These are phyloP conservation scores for Dalbergia oliveri DNA, from an alignment of 306 rosid species.

Conservation along the genomic window DNA sequence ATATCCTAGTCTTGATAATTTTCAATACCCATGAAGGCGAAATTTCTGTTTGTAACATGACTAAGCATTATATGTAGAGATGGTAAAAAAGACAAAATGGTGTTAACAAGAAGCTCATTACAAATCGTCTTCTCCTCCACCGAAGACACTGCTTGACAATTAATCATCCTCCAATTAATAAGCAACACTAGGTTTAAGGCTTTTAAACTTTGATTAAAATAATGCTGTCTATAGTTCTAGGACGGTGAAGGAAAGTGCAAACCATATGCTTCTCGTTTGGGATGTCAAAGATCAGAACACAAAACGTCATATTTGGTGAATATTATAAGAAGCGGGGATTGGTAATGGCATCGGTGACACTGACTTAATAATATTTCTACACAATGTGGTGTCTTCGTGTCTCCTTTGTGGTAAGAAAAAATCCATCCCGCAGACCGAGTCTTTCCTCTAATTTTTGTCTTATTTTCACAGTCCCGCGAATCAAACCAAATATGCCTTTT, in stretches of 20 bases:
- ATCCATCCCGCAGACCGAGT: background rate
- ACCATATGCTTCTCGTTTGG: background rate
- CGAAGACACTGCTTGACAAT: background rate
- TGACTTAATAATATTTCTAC: constrained; percentile 28
- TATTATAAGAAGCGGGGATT: constrained; percentile 23
- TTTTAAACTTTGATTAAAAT: constrained; percentile 22
- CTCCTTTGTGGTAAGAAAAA: constrained; percentile 22
- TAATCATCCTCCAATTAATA: background rate
- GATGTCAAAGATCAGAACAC: constrained; percentile 22
- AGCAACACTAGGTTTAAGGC: constrained; percentile 29
- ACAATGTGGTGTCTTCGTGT: constrained; percentile 35
- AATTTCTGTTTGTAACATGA: background rate
- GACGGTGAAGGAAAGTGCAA: constrained; percentile 47
- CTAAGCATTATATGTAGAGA: background rate
- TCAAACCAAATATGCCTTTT: constrained; percentile 31
- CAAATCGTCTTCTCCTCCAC: constrained; percentile 1
- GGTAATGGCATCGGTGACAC: constrained; percentile 9
- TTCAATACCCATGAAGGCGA: background rate
- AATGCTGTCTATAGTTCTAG: background rate
- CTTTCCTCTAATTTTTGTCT: constrained; percentile 36
- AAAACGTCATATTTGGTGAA: constrained; percentile 27
- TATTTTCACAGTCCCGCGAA: constrained; percentile 39
- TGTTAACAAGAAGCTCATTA: background rate
- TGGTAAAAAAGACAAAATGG: background rate
- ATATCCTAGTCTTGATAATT: background rate